phyloP scores from a whole-genome alignment of 805 yeast genomes.

The Candida glaebosa region DNA sequence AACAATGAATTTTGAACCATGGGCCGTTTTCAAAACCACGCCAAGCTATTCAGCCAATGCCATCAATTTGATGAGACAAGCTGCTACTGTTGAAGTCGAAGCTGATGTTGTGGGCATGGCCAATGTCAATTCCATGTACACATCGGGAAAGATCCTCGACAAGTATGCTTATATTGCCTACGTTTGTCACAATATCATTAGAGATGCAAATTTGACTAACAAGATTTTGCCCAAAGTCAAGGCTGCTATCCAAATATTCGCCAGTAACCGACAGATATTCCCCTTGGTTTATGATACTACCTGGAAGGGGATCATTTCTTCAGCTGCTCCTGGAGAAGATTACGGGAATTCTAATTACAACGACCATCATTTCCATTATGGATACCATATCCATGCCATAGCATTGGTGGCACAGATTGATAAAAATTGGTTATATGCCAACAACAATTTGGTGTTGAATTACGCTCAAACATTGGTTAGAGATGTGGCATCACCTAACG shows the following conservation, averaged over 20 bases:
- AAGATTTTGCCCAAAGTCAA: conserved; percentile 57
- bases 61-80: conserved; percentile 37
- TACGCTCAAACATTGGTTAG: conserved; percentile 61
- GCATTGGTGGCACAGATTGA: conserved; percentile 62
- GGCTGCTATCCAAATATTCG: conserved; percentile 65
- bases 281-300: conserved; percentile 77
- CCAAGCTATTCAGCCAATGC: conserved; percentile 26
- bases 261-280: conserved; percentile 60
- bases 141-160: conserved; percentile 82
- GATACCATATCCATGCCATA: conserved; percentile 69
- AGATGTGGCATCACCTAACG: conserved; percentile 62
- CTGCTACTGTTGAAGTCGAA: conserved; percentile 51
- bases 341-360: conserved; percentile 70
- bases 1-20: conserved; percentile 49
- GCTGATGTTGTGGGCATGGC: conserved; percentile 56
- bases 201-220: conserved; percentile 50
- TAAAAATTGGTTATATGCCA: conserved; percentile 28
- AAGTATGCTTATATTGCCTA: conserved; percentile 86
- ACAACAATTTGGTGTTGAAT: conserved; percentile 28
- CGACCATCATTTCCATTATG: conserved; percentile 77
- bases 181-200: conserved; percentile 62
- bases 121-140: conserved; percentile 83
- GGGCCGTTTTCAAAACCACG: conserved; percentile 46
- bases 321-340: conserved; percentile 63
- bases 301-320: conserved; percentile 77